Base-by-base conservation (phyloP, 108 stramenopile species). In the Pseudonitzschia delicatissima region DNA sequence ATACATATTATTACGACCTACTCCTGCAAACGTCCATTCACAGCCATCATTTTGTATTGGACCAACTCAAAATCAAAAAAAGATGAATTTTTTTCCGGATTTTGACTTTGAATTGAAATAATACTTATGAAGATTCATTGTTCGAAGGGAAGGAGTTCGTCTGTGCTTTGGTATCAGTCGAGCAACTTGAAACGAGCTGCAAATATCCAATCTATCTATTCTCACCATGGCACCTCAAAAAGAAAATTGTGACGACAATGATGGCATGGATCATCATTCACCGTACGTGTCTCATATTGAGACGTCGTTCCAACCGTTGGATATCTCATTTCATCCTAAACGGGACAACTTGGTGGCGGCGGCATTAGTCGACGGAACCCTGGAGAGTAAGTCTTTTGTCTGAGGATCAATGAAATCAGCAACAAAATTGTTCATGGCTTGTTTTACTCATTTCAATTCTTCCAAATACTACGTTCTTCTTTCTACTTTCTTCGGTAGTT, bases 221-320 rank as follows among this genome's bases (percentile, higher is more conserved):
- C n/a, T 11, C 40, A 42, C 2, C 31, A 55, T 55, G 53, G 6
- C 53, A 33, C 32, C 25, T 33, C 6, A 55, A 55, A 29, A 33
- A 9, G 2, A 32, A 32, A 33, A 28, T 33, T n/a, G 31, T 28
- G 53, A 31, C 32, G 53, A 55, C 31, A 28, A 33, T 27, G 53
- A 61, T 7, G 60, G 37, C 39, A 32, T n/a, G n/a, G 60, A 18
- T 26, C 18, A 61, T 29, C n/a, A 37, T 27, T 40, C 36, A 37
- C 37, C 63, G 45, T 69, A 66, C 26, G 27, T 64, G 9, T 31
- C 60, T 18, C 27, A 5, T 26, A 82, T 94, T 62, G 87, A 94
- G 59, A 89, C 88, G 60, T 88, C 89, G 1, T 77, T 77, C 33
- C 92, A 94, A 68, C 89, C 92, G n/a, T 61, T 94, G 48, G 90